These are phyloP conservation scores for Aspergillus cejpii DNA, from an alignment of 2,329 filamentous ascomycete genomes.

Conservation along the genomic window DNA sequence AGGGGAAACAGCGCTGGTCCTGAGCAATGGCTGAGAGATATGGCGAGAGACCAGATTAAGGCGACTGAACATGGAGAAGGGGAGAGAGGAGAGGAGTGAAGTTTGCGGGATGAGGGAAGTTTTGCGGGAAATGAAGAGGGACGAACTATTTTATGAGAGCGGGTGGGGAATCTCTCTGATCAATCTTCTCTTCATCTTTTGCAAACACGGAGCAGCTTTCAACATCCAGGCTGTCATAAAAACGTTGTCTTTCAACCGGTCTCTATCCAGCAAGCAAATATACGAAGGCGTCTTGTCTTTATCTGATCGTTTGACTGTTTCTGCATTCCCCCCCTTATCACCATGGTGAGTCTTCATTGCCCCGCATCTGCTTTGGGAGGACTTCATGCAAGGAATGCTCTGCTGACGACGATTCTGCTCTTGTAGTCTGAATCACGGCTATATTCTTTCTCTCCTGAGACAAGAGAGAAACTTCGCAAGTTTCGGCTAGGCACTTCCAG, in stretches of 20 bases:
- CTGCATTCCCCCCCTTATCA: slow-evolving; percentile 1
- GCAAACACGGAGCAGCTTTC: not conserved
- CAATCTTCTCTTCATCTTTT: slow-evolving; percentile 5
- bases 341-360: slow-evolving; percentile 14
- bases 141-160: slow-evolving; percentile 10
- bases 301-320: slow-evolving; percentile 1
- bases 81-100: slow-evolving; percentile 3
- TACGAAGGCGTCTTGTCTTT: not conserved
- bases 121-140: slow-evolving; percentile 2
- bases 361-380: slow-evolving; percentile 11
- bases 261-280: not conserved
- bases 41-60: slow-evolving; percentile 68
- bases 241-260: not conserved
- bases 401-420: slow-evolving; percentile 2
- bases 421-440: slow-evolving; percentile 72
- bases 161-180: slow-evolving; percentile 13
- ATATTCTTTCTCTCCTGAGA: slow-evolving; percentile 88
- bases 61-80: slow-evolving; percentile 62
- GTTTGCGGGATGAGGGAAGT: slow-evolving; percentile 2
- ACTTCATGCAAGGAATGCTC: not conserved
- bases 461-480: slow-evolving; percentile 82
- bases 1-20: slow-evolving; percentile 47
- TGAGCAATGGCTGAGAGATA: slow-evolving; percentile 57
- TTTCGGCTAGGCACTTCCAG: slow-evolving; percentile 88
- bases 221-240: not conserved